Percentiles rank a stretch among this genome's conserved stretches.
Conservation (phyloP, 345 rosid species). For the Noccaea bulbosa region DNA sequence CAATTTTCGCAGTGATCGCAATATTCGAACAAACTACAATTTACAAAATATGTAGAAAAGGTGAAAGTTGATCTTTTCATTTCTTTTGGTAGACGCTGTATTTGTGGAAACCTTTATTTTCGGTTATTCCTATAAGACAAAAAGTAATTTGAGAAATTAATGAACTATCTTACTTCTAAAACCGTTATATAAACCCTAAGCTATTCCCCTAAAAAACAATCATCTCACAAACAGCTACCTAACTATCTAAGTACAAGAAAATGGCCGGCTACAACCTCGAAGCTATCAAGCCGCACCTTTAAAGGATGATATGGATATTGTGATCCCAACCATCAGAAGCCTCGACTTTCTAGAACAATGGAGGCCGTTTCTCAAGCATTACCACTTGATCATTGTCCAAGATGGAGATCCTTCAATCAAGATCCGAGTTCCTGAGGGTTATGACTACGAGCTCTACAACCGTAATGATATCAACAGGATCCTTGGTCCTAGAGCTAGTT, state of each 20-base stretch:
- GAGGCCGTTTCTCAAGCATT: constrained; percentile 76
- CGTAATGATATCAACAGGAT: constrained; percentile 78
- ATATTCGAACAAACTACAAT: constrained; percentile 11
- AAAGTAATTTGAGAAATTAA: background rate
- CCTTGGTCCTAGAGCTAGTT: constrained; percentile 80
- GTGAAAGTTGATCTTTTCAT: background rate
- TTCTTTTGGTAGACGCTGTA: background rate
- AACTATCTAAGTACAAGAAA: constrained; percentile 28
- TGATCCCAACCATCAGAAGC: constrained; percentile 81
- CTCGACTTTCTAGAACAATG: constrained; percentile 82
- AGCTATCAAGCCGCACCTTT: constrained; percentile 50
- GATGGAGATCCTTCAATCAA: constrained; percentile 79
- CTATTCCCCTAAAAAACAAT: background rate
- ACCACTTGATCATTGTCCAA: constrained; percentile 86
- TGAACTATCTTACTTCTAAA: background rate
- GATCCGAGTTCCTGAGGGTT: constrained; percentile 76
- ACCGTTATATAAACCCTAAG: constrained; percentile 22
- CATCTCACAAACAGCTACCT: background rate
- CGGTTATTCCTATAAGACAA: background rate
- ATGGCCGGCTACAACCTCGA: constrained; percentile 47
- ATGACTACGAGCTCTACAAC: constrained; percentile 82
- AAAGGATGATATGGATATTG: constrained; percentile 80
- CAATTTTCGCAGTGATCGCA: constrained; percentile 5
- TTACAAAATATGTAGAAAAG: background rate
- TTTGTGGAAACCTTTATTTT: background rate